phyloP scores from a whole-genome alignment of 768 basidiomycete species.

The Russula vinacea region DNA sequence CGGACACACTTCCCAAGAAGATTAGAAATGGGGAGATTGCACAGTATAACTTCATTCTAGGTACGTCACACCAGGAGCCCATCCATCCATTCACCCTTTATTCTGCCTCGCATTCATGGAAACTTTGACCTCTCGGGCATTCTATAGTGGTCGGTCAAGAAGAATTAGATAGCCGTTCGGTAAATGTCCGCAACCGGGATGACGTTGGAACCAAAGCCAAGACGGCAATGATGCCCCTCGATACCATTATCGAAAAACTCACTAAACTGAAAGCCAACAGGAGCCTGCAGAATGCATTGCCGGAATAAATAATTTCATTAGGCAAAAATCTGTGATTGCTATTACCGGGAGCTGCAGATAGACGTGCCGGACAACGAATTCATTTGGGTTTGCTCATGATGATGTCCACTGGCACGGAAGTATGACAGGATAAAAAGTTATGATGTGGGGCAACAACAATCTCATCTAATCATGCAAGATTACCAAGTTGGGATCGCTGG shows the following conservation, averaged over 20 bases:
- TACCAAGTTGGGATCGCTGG: conserved; percentile 28
- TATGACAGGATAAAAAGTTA: neutral
- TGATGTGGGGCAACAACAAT: neutral
- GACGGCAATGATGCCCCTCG: conserved; percentile 70
- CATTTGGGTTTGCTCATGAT: neutral
- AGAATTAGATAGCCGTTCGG: conserved; percentile 79
- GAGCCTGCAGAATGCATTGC: conserved; percentile 53
- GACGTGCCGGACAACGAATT: neutral
- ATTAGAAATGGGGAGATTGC: conserved; percentile 96
- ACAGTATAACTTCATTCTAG: conserved; percentile 97
- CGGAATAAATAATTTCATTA: conserved; percentile 25
- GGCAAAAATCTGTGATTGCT: conserved; percentile 1
- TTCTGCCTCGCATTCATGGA: neutral
- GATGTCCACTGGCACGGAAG: neutral
- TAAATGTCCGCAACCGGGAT: conserved; percentile 95
- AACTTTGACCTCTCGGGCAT: neutral
- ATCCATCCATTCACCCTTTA: neutral
- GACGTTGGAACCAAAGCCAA: conserved; percentile 83
- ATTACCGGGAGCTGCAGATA: conserved; percentile 1
- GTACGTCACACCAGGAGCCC: conserved; percentile 44
- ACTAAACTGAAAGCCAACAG: conserved; percentile 62
- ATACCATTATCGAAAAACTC: conserved; percentile 67
- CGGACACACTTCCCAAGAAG: conserved; percentile 94
- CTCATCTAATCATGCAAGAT: conserved; percentile 14
- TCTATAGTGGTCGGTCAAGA: conserved; percentile 87